Percentiles rank a stretch among this genome's conserved stretches.
phyloP scores from a whole-genome alignment of 768 basidiomycete genomes.

The Boletus vermiculosoides region DNA sequence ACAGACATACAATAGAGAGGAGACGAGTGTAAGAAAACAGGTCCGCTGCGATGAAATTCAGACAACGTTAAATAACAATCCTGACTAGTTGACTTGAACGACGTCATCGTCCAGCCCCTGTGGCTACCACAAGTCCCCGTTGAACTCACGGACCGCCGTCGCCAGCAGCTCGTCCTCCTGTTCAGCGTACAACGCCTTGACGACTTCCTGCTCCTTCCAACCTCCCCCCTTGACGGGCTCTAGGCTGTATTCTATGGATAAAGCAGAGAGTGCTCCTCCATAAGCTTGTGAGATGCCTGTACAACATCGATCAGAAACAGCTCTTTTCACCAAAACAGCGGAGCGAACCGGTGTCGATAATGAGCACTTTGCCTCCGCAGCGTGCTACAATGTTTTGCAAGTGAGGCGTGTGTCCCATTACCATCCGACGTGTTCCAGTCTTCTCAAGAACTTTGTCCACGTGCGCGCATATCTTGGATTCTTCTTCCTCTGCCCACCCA shows the following conservation, averaged over 20 bases:
- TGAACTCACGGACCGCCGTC: slow-evolving; percentile 26
- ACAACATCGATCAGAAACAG: slow-evolving; percentile 8
- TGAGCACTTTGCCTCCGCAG: slow-evolving; percentile 89
- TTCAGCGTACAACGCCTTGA: slow-evolving; percentile 36
- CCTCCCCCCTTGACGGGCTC: slow-evolving; percentile 49
- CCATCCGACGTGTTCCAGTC: slow-evolving; percentile 82
- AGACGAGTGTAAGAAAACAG: neutral
- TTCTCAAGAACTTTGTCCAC: slow-evolving; percentile 69
- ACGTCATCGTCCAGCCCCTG: slow-evolving; percentile 25
- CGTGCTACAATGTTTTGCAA: slow-evolving; percentile 82
- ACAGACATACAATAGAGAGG: slow-evolving; percentile 12
- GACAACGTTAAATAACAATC: slow-evolving; percentile 24
- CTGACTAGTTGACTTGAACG: slow-evolving; percentile 3
- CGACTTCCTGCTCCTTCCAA: slow-evolving; percentile 37
- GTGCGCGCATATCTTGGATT: slow-evolving; percentile 64
- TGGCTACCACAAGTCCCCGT: slow-evolving; percentile 21
- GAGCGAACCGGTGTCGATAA: slow-evolving; percentile 85
- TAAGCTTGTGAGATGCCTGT: slow-evolving; percentile 93
- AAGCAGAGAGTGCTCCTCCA: slow-evolving; percentile 86
- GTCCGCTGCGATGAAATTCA: neutral
- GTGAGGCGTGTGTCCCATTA: slow-evolving; percentile 97
- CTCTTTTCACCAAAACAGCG: neutral
- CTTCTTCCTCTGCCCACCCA: slow-evolving; percentile 80
- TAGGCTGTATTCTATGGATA: slow-evolving; percentile 84
- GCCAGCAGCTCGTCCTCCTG: slow-evolving; percentile 31